Percentiles rank a stretch among this genome's conserved stretches.
Evolutionary conservation across 495 filamentous ascomycete species (phyloP).

Genomic region (Haplographium delicatum): DNA sequence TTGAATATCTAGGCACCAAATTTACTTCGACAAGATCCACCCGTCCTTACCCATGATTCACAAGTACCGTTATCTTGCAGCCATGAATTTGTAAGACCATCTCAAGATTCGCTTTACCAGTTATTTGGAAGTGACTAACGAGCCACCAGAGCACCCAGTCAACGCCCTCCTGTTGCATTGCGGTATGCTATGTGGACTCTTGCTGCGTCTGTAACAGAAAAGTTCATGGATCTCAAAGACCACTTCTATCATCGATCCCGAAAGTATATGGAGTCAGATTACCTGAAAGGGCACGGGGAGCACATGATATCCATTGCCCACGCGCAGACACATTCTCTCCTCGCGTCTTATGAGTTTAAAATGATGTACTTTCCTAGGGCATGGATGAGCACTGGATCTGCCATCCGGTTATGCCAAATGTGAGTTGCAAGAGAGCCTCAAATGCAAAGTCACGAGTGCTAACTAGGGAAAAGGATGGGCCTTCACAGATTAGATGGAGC

Average conservation of each 20-base stretch:
- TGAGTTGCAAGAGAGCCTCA: conserved; percentile 23
- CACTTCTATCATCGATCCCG: conserved; percentile 84
- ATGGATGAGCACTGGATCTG: conserved; percentile 86
- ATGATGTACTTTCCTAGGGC: conserved; percentile 97
- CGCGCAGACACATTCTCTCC: conserved; percentile 75
- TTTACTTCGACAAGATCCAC: conserved; percentile 89
- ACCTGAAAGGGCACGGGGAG: conserved; percentile 92
- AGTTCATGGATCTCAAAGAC: conserved; percentile 67
- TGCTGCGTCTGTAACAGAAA: conserved; percentile 77
- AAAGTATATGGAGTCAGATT: conserved; percentile 84
- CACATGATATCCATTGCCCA: conserved; percentile 74
- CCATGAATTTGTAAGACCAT: conserved; percentile 61
- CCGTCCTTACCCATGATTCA: conserved; percentile 84
- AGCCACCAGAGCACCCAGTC: conserved; percentile 56
- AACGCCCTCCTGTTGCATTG: conserved; percentile 81
- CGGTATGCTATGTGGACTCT: conserved; percentile 94
- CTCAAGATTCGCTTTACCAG: not conserved
- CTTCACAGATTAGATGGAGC: conserved; percentile 82
- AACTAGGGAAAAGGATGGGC: conserved; percentile 53
- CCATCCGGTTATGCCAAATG: conserved; percentile 76
- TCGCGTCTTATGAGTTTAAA: conserved; percentile 86
- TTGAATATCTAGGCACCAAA: conserved; percentile 58
- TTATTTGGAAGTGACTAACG: conserved; percentile 18
- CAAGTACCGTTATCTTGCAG: conserved; percentile 74
- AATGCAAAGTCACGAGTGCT: conserved; percentile 5